Base-by-base conservation (phyloP, 768 basidiomycete genomes). In the Lepiota brunneoincarnata region DNA sequence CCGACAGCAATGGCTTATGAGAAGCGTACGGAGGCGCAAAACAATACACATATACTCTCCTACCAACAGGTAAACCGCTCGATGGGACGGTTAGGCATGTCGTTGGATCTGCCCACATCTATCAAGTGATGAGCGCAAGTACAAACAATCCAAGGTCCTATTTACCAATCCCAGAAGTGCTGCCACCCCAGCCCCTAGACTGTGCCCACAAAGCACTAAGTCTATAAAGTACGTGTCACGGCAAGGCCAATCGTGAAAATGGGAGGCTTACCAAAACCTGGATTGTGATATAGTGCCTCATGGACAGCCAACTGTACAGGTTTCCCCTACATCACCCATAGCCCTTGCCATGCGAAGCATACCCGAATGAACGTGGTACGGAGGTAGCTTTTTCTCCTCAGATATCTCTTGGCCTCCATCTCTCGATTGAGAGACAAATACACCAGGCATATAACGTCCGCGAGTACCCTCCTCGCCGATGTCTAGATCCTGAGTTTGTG, bases 21-120 rank as follows among this genome's bases (percentile, higher is more conserved):
- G 17, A 42, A 39, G 24, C 84, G 37, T 70, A 91, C 80, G 90
- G 90, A 39, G 91, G 89, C 18, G 82, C 90, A 65, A 91, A 87
- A 62, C 86, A 87, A 63, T 88, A 92, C 1, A 86, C 88, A 21
- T 82, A 82, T 11, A 90, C 86, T 31, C 79, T 73, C 37, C 89
- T 75, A 49, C 79, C 80, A 12, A 75, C 69, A 10, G 90, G 89
- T 12, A 92, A 75, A 6, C 89, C 89, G 56, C 87, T 87, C 24
- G 84, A 81, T 41, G 75, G 72, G 35, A 80, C 78, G 0, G 79
- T 93, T 38, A 86, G 73, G 58, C 91, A 91, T 1, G 86, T 92
- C 58, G 72, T 77, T 17, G 89, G 88, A 64, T 91, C 88, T 1
- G 90, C 88, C 91, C 91, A 93, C 81, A 89, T 87, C 90, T 91